phyloP scores from a whole-genome alignment of 2,329 filamentous ascomycete species.

The Periconia sp. region DNA sequence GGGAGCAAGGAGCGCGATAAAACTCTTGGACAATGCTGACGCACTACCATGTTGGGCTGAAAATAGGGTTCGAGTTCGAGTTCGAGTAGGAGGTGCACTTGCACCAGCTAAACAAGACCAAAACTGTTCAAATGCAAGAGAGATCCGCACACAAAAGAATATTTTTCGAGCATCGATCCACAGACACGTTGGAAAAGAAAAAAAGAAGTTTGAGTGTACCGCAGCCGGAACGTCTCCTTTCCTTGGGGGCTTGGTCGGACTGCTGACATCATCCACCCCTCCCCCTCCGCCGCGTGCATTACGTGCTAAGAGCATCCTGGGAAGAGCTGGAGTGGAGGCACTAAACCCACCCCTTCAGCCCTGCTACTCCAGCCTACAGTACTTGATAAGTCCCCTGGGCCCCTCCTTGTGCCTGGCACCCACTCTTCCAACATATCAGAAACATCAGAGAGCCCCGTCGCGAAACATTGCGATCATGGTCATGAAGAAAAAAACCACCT shows the following conservation, averaged over 20 bases:
- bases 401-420: background rate
- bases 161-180: no score
- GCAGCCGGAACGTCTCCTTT: background rate
- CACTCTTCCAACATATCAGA: background rate
- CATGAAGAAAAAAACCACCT: slow-evolving; percentile 61
- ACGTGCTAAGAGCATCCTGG: background rate
- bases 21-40: background rate
- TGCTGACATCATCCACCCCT: background rate
- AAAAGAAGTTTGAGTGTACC: no score
- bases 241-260: background rate
- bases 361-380: background rate
- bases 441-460: background rate
- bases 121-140: no score
- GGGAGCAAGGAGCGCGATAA: background rate
- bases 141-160: no score
- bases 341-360: background rate
- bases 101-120: background rate
- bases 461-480: slow-evolving; percentile 26
- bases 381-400: background rate
- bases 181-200: no score
- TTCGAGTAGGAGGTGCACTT: background rate
- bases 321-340: no score
- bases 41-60: background rate
- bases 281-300: background rate
- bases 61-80: background rate